Evolutionary conservation across 2,329 filamentous ascomycete genomes (phyloP), one percentile per base, ranked within the genome.

Genomic region (Aureobasidium namibiae): DNA sequence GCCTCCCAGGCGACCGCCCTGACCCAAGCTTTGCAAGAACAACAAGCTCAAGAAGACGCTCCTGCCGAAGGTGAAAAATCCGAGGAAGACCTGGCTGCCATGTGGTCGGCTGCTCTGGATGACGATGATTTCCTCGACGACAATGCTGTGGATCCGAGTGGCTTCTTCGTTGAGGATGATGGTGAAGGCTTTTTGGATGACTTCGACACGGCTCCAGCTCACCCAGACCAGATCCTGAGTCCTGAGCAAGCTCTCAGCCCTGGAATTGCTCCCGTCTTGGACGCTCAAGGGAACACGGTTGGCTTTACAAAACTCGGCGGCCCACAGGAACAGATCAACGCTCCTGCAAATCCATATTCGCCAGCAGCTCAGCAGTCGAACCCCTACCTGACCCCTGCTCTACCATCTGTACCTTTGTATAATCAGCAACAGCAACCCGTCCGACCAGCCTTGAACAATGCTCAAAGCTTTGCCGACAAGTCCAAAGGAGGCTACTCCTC

Each of bases 401-500:
- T 39, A 14, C 52, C 45, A 24, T 45, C 44, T 24, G 44, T 44
- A 18, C 50, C 50, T 16, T 13, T 41, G 24, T 61, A 57, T 45
- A 49, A 49, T 18, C 59, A 61, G 38, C 39, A 39, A 31, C 58
- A 46, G 29, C 52, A 59, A 49, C 58, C 62, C n/a, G 45, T 50
- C 16, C 33, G 57, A n/a, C 60, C 49, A 13, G 48, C 48, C 18
- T 14, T 57, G 10, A 36, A 18, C 31, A 53, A 59, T 9, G 50
- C 76, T 1, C 85, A 95, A 70, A 97, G 92, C 73, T 99, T 96
- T 72, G 90, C 83, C 6, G 88, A 92, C 72, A 95, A 95, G 72
- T 78, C 90, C 3, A 97, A 95, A 73, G 89, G 89, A 59, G 92
- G 92, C 8, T 99, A 99, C 70, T 82, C 87, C 50, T 97, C 92